Base-by-base conservation (phyloP, 768 basidiomycete species). In the Suillus subluteus region DNA sequence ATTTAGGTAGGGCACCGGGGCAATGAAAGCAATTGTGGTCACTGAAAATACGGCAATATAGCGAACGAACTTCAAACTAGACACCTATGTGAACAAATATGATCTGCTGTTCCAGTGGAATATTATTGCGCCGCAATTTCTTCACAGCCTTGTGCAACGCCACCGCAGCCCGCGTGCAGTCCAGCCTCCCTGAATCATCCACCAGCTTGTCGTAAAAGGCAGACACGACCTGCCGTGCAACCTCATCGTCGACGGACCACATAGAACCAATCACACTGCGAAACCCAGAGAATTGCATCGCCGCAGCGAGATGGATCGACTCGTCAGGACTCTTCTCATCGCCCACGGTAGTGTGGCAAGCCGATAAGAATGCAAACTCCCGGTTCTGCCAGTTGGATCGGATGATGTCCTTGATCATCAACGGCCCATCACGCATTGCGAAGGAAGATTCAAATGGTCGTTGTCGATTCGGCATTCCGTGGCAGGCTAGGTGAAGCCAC, bases 11-110 rank as follows among this genome's bases (percentile, higher is more conserved):
- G 37, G 9, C 37, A 37, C 1, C 37, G 3, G 37, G 37, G 9
- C 1, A 37, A 37, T 37, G 32, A 32, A 32, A 32, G 37, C 9
- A 37, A 37, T 11, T 68, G 95, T 90, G 48, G 6, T 50, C 12
- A 48, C 48, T 23, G 35, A 15, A 32, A 32, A 15, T 44, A 2
- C 26, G 26, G 21, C 44, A 40, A 5, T 40, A n/a, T n/a, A 2
- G 6, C 4, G 4, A 56, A 62, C 9, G 9, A 61, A 11, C 46
- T 11, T 26, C 13, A 50, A 32, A 23, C 37, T 61, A 55, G 62
- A 30, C 46, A 16, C 62, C 62, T 32, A 62, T 56, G 62, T 62
- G 62, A 54, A 62, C 40, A 37, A 62, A 56, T 21, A 62, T 26
- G 16, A 62, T 56, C 62, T 56, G 30, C 40, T 62, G 62, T 21